Evolutionary conservation across 805 yeast genomes (phyloP).

Genomic region (Wickerhamiella hasegawae): DNA sequence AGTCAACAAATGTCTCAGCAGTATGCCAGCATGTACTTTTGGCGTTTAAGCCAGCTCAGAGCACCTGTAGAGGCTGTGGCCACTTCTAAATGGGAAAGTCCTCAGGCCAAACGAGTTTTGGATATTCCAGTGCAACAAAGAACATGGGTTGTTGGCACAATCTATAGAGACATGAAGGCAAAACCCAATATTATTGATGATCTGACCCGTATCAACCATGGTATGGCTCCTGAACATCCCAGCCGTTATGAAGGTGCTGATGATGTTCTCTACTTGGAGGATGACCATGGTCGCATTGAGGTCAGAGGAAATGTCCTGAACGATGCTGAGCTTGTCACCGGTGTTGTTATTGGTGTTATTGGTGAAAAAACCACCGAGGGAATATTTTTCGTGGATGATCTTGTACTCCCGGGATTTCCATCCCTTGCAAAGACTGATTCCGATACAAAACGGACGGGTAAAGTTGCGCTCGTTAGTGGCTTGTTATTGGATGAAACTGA

Average conservation of each 20-base stretch:
- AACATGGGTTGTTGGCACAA: conserved; percentile 77
- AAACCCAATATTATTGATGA: conserved; percentile 79
- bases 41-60: conserved; percentile 33
- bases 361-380: conserved; percentile 83
- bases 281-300: conserved; percentile 77
- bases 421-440: neutral
- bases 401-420: conserved; percentile 51
- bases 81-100: conserved; percentile 40
- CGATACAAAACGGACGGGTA: conserved; percentile 11
- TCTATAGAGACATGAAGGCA: conserved; percentile 66
- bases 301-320: conserved; percentile 44
- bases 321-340: conserved; percentile 49
- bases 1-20: conserved; percentile 24
- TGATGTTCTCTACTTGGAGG: conserved; percentile 65
- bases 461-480: conserved; percentile 65
- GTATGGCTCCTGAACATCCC: conserved; percentile 17
- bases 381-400: conserved; percentile 66
- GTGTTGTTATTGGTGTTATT: conserved; percentile 68
- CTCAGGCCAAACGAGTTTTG: conserved; percentile 32
- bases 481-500: conserved; percentile 35
- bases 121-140: conserved; percentile 47
- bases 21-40: conserved; percentile 39
- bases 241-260: conserved; percentile 22
- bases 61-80: conserved; percentile 33
- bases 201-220: conserved; percentile 30